A percentile compares a stretch with the other conserved stretches of the same genome.
Evolutionary conservation across 345 rosid species (phyloP).

Genomic region (Triadica sebifera): DNA sequence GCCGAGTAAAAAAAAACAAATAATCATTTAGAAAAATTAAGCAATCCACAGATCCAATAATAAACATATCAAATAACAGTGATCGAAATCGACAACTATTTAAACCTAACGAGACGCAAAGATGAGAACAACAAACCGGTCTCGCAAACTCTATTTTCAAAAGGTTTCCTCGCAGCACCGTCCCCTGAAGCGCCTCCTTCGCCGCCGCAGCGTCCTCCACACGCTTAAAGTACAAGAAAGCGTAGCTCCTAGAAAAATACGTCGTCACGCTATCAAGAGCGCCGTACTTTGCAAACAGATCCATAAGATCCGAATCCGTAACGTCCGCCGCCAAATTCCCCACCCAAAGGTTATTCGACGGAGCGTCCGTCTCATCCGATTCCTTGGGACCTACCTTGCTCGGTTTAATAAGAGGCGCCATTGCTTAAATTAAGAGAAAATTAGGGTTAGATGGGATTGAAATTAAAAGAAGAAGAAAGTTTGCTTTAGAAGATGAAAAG

Average conservation of each 20-base stretch:
- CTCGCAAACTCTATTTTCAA: constrained; percentile 94
- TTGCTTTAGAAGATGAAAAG: neutral
- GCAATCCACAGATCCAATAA: neutral
- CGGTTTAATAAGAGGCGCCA: constrained; percentile 44
- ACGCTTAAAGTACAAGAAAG: constrained; percentile 70
- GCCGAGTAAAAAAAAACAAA: neutral
- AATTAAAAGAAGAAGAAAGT: neutral
- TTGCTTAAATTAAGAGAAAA: neutral
- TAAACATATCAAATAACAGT: neutral
- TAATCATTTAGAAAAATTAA: constrained; percentile 1
- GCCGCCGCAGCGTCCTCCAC: constrained; percentile 85
- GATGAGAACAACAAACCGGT: constrained; percentile 85
- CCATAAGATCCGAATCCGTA: constrained; percentile 65
- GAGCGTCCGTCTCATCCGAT: constrained; percentile 33
- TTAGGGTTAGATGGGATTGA: neutral
- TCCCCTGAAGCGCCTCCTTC: constrained; percentile 71
- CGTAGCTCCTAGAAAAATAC: constrained; percentile 65
- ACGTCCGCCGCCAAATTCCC: constrained; percentile 62
- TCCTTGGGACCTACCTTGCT: constrained; percentile 23
- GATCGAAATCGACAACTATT: neutral
- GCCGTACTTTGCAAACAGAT: constrained; percentile 59
- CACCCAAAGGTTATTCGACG: constrained; percentile 81
- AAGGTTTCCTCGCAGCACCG: constrained; percentile 48
- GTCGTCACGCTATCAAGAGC: constrained; percentile 66
- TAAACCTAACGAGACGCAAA: constrained; percentile 28